Evolutionary conservation across 805 yeast genomes (phyloP).

Genomic region (Kuraishia ogatae): DNA sequence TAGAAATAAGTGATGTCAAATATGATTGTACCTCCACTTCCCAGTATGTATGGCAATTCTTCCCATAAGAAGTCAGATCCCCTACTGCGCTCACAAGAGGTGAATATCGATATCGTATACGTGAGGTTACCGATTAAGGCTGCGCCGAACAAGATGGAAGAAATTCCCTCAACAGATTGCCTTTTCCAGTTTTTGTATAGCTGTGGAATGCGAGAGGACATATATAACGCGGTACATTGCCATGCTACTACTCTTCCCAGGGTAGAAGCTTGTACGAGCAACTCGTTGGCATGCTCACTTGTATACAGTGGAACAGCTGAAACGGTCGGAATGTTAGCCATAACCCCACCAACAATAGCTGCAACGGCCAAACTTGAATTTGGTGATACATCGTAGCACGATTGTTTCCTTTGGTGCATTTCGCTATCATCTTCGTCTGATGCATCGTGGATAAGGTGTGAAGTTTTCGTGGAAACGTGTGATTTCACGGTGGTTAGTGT

Average conservation of each 20-base stretch:
- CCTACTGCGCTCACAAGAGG: constrained; percentile 44
- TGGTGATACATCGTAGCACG: neutral
- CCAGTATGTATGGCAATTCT: constrained; percentile 77
- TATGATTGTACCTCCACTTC: constrained; percentile 76
- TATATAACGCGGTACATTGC: constrained; percentile 68
- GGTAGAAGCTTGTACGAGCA: neutral
- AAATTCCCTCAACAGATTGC: constrained; percentile 80
- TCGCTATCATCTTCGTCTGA: neutral
- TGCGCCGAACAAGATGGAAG: constrained; percentile 70
- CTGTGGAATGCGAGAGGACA: constrained; percentile 80
- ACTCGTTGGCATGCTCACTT: neutral
- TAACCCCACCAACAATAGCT: constrained; percentile 4
- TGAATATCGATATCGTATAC: constrained; percentile 66
- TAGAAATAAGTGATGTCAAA: constrained; percentile 69
- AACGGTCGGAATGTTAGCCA: neutral
- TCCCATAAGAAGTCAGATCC: constrained; percentile 41
- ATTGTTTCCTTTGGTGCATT: neutral
- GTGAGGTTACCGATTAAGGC: constrained; percentile 74
- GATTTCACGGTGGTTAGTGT: too few species aligned
- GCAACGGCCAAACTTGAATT: neutral
- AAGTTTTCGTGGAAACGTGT: neutral
- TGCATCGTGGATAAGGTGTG: too few species aligned
- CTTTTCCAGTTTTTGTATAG: constrained; percentile 65
- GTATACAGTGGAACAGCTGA: neutral
- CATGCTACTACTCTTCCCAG: constrained; percentile 52